A percentile compares a stretch with the other conserved stretches of the same genome.
phyloP scores from a whole-genome alignment of 1,284 basidiomycete genomes.

The Phellinidium pouzarii region DNA sequence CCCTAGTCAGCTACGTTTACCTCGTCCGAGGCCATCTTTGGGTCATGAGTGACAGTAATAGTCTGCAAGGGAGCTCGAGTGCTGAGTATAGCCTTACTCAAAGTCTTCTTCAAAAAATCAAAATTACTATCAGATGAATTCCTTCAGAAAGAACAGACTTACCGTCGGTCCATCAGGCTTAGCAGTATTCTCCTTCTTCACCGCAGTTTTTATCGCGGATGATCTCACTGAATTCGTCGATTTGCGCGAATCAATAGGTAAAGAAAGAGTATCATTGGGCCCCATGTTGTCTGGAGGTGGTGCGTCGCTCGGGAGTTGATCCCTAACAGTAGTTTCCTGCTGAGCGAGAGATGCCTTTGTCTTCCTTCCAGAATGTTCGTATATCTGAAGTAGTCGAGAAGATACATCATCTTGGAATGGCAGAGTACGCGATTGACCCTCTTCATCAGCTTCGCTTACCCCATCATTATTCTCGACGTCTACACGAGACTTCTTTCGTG shows the following conservation, averaged over 20 bases:
- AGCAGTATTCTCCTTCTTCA: slow-evolving; percentile 3
- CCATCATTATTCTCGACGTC: not conserved
- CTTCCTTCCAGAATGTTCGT: slow-evolving; percentile 20
- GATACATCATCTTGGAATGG: not conserved
- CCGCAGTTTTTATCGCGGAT: not conserved
- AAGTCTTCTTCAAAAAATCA: not conserved
- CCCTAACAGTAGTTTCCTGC: not conserved
- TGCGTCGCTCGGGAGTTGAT: slow-evolving; percentile 5
- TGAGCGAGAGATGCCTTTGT: slow-evolving; percentile 19
- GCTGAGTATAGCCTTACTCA: not conserved
- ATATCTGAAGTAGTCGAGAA: slow-evolving; percentile 13
- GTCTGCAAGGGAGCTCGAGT: slow-evolving; percentile 1
- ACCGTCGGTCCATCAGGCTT: not conserved
- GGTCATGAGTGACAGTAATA: not conserved
- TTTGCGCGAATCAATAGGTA: not conserved
- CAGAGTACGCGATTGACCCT: not conserved
- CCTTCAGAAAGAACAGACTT: not conserved
- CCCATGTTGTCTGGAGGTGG: not conserved
- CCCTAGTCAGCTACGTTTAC: not conserved
- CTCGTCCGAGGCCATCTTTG: not conserved
- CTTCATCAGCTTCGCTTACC: not conserved
- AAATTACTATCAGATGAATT: not conserved
- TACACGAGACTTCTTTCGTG: slow-evolving; percentile 4
- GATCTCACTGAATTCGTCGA: not conserved
- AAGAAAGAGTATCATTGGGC: not conserved